Percentiles rank a stretch among this genome's conserved stretches.
phyloP scores from a whole-genome alignment of 2,329 filamentous ascomycete species.

The Leptographium galeiforme region DNA sequence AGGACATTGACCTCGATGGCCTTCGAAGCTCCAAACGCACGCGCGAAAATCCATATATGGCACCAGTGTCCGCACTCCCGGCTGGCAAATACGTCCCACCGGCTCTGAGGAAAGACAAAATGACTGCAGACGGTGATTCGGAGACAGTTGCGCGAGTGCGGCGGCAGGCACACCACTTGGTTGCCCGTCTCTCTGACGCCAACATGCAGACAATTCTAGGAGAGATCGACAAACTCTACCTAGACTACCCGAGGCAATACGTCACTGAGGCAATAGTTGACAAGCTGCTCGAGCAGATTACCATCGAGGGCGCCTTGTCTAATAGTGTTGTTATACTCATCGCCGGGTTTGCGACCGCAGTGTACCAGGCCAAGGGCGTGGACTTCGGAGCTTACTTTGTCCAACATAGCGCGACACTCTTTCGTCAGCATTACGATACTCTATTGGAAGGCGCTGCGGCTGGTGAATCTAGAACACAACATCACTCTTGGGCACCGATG shows the following conservation, averaged over 20 bases:
- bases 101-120: slow-evolving; percentile 50
- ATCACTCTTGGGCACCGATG: slow-evolving; percentile 5
- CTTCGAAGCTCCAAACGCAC: slow-evolving; percentile 11
- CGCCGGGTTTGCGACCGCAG: slow-evolving; percentile 74
- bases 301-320: slow-evolving; percentile 62
- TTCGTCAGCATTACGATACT: slow-evolving; percentile 51
- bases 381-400: slow-evolving; percentile 84
- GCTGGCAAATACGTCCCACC: slow-evolving; percentile 77
- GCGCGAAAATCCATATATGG: slow-evolving; percentile 75
- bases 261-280: slow-evolving; percentile 73
- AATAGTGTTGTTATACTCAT: slow-evolving; percentile 87
- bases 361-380: slow-evolving; percentile 76
- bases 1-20: slow-evolving; percentile 14
- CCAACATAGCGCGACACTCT: slow-evolving; percentile 39
- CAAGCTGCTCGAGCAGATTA: slow-evolving; percentile 64
- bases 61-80: slow-evolving; percentile 40
- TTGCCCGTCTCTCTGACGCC: slow-evolving; percentile 87
- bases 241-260: slow-evolving; percentile 71
- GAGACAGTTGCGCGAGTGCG: slow-evolving; percentile 60
- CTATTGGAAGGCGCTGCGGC: slow-evolving; percentile 14
- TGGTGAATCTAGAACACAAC: slow-evolving; percentile 14
- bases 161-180: slow-evolving; percentile 70
- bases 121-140: slow-evolving; percentile 27
- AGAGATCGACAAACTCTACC: slow-evolving; percentile 73
- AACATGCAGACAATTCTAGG: slow-evolving; percentile 75